Conservation (phyloP, 306 rosid species). For the Dryas drummondii region DNA sequence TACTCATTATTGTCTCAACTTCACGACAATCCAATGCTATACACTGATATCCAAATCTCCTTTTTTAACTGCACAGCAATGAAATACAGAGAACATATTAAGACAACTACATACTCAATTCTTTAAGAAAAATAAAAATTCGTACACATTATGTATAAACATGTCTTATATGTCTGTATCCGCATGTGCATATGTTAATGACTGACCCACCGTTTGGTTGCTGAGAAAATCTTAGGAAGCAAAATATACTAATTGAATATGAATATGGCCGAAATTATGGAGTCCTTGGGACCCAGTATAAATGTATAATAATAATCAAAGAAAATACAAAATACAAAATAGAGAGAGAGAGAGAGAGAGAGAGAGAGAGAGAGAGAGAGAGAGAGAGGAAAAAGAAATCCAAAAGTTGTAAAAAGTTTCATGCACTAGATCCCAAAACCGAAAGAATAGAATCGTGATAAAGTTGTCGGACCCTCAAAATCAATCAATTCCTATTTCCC, state of each 20-base stretch:
- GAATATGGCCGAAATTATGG: background rate
- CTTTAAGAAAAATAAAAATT: background rate
- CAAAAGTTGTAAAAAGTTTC: conserved; percentile 8
- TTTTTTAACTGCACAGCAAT: conserved; percentile 14
- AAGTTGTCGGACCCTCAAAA: conserved; percentile 1
- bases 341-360: background rate
- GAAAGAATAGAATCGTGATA: conserved; percentile 4
- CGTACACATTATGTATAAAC: background rate
- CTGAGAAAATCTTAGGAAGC: conserved; percentile 20
- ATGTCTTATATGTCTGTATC: background rate
- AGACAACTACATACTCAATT: background rate
- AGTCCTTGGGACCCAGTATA: conserved; percentile 16
- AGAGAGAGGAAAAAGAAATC: conserved; percentile 11
- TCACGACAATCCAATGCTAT: conserved; percentile 17
- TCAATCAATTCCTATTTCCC: conserved; percentile 15
- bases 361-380: background rate
- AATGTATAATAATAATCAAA: background rate
- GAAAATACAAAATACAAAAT: background rate
- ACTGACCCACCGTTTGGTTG: conserved; percentile 14
- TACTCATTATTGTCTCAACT: conserved; percentile 49
- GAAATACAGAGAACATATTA: background rate
- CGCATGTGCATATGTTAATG: background rate
- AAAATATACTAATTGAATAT: conserved; percentile 1
- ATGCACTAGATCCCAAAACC: conserved; percentile 33
- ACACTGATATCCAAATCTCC: conserved; percentile 19